Evolutionary conservation across 2,329 filamentous ascomycete genomes (phyloP).

Genomic region (Dryadomyces quercivorus): DNA sequence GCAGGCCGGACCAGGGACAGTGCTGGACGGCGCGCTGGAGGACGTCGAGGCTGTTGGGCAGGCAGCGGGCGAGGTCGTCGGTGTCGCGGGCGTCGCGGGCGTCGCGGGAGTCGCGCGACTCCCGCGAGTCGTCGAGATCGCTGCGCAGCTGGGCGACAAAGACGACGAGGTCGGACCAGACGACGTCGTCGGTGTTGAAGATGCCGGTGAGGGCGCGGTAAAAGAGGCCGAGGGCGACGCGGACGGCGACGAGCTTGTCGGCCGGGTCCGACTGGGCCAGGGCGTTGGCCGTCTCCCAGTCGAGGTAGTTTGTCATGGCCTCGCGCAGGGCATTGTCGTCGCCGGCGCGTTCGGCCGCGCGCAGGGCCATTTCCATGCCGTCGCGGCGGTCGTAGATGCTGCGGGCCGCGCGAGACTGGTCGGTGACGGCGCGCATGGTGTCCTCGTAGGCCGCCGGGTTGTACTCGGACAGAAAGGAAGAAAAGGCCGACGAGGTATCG

Average conservation of each 20-base stretch:
- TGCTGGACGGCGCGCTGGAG: constrained; percentile 75
- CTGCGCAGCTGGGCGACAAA: constrained; percentile 47
- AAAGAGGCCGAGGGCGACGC: constrained; percentile 55
- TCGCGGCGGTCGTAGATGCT: constrained; percentile 52
- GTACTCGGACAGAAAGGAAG: constrained; percentile 60
- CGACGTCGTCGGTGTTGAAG: constrained; percentile 59
- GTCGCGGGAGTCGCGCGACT: not conserved
- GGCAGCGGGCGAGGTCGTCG: constrained; percentile 24
- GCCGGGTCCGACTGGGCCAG: constrained; percentile 33
- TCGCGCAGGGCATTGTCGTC: constrained; percentile 42
- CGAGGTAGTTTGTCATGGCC: constrained; percentile 57
- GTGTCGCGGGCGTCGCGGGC: constrained; percentile 12
- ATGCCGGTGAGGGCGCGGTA: constrained; percentile 60
- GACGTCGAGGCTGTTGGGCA: constrained; percentile 50
- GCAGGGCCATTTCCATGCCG: constrained; percentile 53
- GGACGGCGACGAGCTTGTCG: constrained; percentile 29
- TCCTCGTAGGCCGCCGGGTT: constrained; percentile 60
- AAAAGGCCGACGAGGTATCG: constrained; percentile 62
- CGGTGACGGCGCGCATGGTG: constrained; percentile 57
- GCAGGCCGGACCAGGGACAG: constrained; percentile 80
- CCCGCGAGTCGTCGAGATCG: constrained; percentile 22
- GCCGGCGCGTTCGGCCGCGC: constrained; percentile 40
- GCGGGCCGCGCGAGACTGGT: constrained; percentile 51
- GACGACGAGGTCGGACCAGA: constrained; percentile 77
- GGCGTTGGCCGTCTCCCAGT: constrained; percentile 64